Evolutionary conservation across 2,329 filamentous ascomycete genomes (phyloP).

Genomic region (Apiospora koreana): DNA sequence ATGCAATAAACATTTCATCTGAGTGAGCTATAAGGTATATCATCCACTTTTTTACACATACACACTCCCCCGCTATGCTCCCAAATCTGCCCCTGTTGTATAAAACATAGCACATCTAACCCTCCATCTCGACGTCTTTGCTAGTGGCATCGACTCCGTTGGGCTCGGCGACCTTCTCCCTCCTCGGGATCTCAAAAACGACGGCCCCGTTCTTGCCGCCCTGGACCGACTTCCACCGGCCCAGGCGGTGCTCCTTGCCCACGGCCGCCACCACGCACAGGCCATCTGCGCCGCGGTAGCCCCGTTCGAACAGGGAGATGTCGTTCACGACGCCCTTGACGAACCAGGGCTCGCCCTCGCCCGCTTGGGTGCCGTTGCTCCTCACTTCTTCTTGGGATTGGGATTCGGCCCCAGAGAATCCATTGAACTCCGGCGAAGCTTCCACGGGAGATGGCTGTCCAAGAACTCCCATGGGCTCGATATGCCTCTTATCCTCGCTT

Average conservation of each 20-base stretch:
- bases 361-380: slow-evolving; percentile 24
- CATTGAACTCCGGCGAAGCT: slow-evolving; percentile 24
- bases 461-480: slow-evolving; percentile 72
- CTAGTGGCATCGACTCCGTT: slow-evolving; percentile 19
- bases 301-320: slow-evolving; percentile 82
- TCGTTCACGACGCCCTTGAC: slow-evolving; percentile 85
- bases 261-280: slow-evolving; percentile 84
- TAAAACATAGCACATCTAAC: background rate
- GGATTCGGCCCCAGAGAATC: slow-evolving; percentile 19
- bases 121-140: slow-evolving; percentile 10
- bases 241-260: slow-evolving; percentile 83
- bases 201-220: slow-evolving; percentile 79
- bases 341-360: slow-evolving; percentile 20
- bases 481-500: slow-evolving; percentile 76
- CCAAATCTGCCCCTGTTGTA: background rate
- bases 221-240: slow-evolving; percentile 70
- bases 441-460: slow-evolving; percentile 38
- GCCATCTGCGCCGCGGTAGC: slow-evolving; percentile 73
- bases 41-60: slow-evolving; percentile 7
- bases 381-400: slow-evolving; percentile 17
- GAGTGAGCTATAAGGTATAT: slow-evolving; percentile 7
- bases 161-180: slow-evolving; percentile 29
- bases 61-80: background rate
- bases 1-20: slow-evolving; percentile 1
- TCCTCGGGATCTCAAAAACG: slow-evolving; percentile 76